Evolutionary conservation across 1,284 basidiomycete species (phyloP).

Genomic region (Malassezia obtusa): DNA sequence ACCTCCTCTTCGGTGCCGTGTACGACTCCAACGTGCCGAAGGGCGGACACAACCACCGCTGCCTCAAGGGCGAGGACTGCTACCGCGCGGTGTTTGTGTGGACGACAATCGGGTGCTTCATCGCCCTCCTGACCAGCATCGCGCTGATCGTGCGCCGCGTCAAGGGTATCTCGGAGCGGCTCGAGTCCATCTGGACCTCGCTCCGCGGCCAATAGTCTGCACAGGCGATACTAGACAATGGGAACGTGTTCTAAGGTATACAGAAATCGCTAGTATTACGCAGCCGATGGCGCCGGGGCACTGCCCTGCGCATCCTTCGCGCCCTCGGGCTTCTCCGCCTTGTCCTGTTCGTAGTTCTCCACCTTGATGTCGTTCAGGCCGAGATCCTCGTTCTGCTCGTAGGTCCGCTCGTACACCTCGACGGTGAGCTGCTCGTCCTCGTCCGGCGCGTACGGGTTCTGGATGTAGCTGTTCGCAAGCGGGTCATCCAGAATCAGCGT

Average conservation of each 20-base stretch:
- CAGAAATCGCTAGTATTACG: too few relatives aligned
- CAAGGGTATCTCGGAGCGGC: background rate
- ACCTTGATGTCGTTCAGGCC: conserved; percentile 94
- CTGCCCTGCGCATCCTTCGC: too few relatives aligned
- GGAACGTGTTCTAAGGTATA: too few relatives aligned
- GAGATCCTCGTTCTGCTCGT: conserved; percentile 87
- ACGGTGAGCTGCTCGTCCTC: conserved; percentile 53
- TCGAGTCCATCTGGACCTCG: background rate
- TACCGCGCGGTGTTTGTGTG: conserved; percentile 39
- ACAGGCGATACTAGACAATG: too few relatives aligned
- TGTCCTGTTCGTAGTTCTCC: conserved; percentile 24
- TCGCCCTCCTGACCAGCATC: conserved; percentile 26
- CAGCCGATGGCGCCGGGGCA: too few relatives aligned
- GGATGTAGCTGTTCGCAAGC: conserved; percentile 86
- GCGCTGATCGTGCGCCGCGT: conserved; percentile 22
- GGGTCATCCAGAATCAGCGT: conserved; percentile 93
- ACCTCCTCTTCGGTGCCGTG: conserved; percentile 62
- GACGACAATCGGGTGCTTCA: conserved; percentile 25
- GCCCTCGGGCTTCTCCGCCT: background rate
- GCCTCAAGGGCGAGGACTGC: conserved; percentile 41
- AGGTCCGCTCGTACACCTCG: conserved; percentile 71
- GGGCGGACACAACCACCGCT: conserved; percentile 22
- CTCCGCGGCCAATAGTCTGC: background rate
- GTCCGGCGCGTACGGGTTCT: conserved; percentile 63
- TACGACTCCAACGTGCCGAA: conserved; percentile 12